Conservation (phyloP, 371 early-diverging fungal genomes). For the Actinomucor elegans region DNA sequence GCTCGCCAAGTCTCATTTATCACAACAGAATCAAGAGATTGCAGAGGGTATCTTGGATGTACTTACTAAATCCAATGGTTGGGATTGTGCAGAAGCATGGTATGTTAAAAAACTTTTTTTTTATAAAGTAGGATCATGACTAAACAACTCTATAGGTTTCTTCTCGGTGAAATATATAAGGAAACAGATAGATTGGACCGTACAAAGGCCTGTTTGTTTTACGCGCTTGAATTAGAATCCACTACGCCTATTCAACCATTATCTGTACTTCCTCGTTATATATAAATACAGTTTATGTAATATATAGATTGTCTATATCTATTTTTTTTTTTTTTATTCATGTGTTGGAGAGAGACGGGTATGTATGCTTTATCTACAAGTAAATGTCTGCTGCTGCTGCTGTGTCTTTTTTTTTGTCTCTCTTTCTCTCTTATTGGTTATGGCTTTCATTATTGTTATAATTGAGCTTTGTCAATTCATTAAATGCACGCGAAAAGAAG, state of each 20-base stretch:
- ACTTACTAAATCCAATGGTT: conserved; percentile 57
- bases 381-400: conserved; percentile 3
- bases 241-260: conserved; percentile 68
- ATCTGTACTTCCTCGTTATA: conserved; percentile 46
- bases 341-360: conserved; percentile 2
- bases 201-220: conserved; percentile 69
- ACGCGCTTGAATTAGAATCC: conserved; percentile 71
- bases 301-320: too few relatives aligned
- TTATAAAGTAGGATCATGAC: too few relatives aligned
- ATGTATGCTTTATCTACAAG: background rate
- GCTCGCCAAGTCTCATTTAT: conserved; percentile 46
- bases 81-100: conserved; percentile 71
- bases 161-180: conserved; percentile 57
- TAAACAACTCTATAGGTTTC: conserved; percentile 55
- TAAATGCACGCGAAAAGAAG: conserved; percentile 77
- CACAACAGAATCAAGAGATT: conserved; percentile 42
- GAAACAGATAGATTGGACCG: conserved; percentile 56
- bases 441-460: background rate
- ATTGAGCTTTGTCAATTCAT: conserved; percentile 58
- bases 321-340: too few relatives aligned
- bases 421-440: background rate
- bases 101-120: too few relatives aligned
- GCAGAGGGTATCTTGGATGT: conserved; percentile 59
- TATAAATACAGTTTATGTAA: conserved; percentile 23
- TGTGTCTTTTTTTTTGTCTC: too few relatives aligned